phyloP scores from a whole-genome alignment of 2,329 filamentous ascomycete genomes.

The Alternaria metachromatica region DNA sequence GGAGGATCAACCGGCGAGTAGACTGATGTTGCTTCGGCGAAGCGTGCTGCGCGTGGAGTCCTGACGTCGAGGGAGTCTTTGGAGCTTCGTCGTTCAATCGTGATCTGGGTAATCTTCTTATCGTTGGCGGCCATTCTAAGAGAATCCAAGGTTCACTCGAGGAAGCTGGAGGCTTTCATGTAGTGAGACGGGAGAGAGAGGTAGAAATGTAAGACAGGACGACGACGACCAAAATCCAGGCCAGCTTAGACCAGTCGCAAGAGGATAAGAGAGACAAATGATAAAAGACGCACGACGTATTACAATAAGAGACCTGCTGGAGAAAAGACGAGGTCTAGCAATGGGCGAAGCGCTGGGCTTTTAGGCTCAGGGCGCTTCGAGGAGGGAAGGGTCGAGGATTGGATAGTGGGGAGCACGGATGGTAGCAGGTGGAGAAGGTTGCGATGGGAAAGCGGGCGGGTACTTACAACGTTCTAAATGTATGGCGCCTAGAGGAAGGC shows the following conservation, averaged over 20 bases:
- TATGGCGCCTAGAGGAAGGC: constrained; percentile 43
- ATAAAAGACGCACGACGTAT: constrained; percentile 46
- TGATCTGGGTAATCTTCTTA: constrained; percentile 51
- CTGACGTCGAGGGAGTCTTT: constrained; percentile 60
- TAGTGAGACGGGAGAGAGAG: constrained; percentile 23
- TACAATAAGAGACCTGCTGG: constrained; percentile 53
- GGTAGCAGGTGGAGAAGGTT: constrained; percentile 40
- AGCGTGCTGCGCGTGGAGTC: constrained; percentile 76
- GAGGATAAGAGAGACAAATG: constrained; percentile 33
- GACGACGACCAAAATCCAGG: constrained; percentile 46
- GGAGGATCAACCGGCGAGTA: constrained; percentile 74
- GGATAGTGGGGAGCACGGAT: constrained; percentile 39
- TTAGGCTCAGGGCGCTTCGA: constrained; percentile 50
- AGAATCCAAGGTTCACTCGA: constrained; percentile 41
- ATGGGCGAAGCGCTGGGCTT: constrained; percentile 49
- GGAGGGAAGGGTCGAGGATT: constrained; percentile 32
- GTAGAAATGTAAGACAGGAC: constrained; percentile 37
- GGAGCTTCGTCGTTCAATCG: constrained; percentile 50
- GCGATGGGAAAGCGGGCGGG: constrained; percentile 46
- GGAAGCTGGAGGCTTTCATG: constrained; percentile 44
- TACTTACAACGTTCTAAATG: constrained; percentile 49
- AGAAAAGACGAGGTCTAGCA: constrained; percentile 43
- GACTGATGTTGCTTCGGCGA: constrained; percentile 80
- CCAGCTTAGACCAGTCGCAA: constrained; percentile 48
- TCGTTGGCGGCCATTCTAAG: constrained; percentile 56